Evolutionary conservation across 768 basidiomycete genomes (phyloP), one percentile per base, ranked within the genome.

Genomic region (Auriscalpium microsporum): DNA sequence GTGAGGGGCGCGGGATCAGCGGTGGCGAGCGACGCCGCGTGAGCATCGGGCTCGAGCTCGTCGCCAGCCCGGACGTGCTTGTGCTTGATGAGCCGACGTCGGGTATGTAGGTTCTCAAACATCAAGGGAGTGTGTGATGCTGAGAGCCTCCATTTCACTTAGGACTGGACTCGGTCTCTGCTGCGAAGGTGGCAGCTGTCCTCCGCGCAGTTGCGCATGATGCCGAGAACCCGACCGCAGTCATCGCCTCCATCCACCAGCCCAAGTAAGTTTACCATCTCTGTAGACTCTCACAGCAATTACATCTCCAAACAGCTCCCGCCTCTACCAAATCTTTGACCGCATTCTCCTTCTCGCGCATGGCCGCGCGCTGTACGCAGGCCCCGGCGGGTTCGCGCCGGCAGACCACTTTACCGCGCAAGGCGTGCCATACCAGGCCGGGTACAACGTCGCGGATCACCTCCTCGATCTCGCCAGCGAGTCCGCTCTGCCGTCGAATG

Each of bases 371-470:
- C 55, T 81, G 67, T 69, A 73, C 67, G 58, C 74, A 68, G 63
- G 80, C 49, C 53, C 70, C 0, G 93, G 93, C 2, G 79, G 80
- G 1, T 78, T 84, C 54, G 76, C 78, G 0, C 90, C 93, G 0
- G 80, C 78, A 0, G 78, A 80, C 10, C 77, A 87, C 66, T 89
- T 94, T 64, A 74, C 79, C 1, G 52, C 58, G 9, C 64, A 56
- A 10, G 66, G 64, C 54, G 67, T 64, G 59, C 71, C 78, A 10
- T 91, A 84, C 63, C 86, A 80, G 8, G 76, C 82, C 49, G 92
- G 90, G 0, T 94, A 94, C 72, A 96, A 96, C 63, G 80, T 94
- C 16, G 93, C 94, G 0, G 94, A 97, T 67, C 90, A 94, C 64
- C 78, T 96, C 10, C 76, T 97, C 19, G 94, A 96, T 61, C 78